Base-by-base conservation (phyloP, 1,284 basidiomycete species). In the Ustilago xerochloae region DNA sequence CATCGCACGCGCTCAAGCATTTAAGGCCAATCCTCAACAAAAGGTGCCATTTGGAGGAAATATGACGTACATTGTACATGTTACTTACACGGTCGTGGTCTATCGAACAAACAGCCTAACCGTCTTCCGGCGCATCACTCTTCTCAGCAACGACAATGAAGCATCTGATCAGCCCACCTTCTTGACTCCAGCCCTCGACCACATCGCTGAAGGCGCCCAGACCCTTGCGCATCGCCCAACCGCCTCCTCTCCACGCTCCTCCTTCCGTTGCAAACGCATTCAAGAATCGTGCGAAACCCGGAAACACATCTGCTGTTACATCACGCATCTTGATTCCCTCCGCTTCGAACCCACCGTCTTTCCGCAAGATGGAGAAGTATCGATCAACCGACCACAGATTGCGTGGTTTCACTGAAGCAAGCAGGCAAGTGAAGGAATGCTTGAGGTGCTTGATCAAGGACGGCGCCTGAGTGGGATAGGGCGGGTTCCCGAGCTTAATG, bases 241-340 rank as follows among this genome's bases (percentile, higher is more conserved):
- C 43, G 1, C 77, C 75, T 6, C 69, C 78, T 41, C 78, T 65
- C 80, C 80, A 81, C 1, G 64, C 65, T n/a, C 33, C 47, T 30
- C 82, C 80, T 16, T 70, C 60, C 0, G 62, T 52, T 48, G 45
- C 76, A 28, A 81, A 60, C 3, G 55, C 47, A 2, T 39, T 43
- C 20, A 84, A 53, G 46, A 82, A 84, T 6, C 59, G 35, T 4
- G 80, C 52, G 41, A 84, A 83, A 1, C 80, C 79, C 5, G 77
- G 77, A 38, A 83, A 83, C 15, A 80, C 74, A 38, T 67, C 50
- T 7, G 47, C 63, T 1, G 79, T 80, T 12, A 84, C 70, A 56
- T 83, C 82, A n/a, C 54, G 53, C 51, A 83, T 75, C 24, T 39
- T 22, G 22, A 80, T 55, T 20, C 28, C 20, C 3, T 63, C 36